Evolutionary conservation across 352 stramenopile species (phyloP).

Genomic region (Phytophthora chlamydospora): DNA sequence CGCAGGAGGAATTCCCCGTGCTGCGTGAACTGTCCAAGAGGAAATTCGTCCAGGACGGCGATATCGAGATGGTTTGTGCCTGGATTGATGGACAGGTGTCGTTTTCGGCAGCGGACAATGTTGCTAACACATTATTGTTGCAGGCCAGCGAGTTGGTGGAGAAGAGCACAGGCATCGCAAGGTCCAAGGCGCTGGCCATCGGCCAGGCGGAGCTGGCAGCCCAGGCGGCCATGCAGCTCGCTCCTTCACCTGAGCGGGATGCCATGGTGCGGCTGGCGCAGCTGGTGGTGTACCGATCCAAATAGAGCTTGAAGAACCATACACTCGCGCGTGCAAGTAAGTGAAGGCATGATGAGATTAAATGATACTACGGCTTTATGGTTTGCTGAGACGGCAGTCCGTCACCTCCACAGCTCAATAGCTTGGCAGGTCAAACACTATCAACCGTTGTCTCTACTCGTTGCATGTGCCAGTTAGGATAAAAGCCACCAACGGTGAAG

Average conservation of each 20-base stretch:
- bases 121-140: slow-evolving; percentile 14
- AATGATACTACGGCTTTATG: slow-evolving; percentile 23
- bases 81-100: neutral
- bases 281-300: slow-evolving; percentile 88
- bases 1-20: slow-evolving; percentile 93
- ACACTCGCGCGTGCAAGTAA: slow-evolving; percentile 12
- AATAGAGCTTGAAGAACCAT: slow-evolving; percentile 61
- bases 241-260: slow-evolving; percentile 82
- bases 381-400: slow-evolving; percentile 3
- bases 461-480: slow-evolving; percentile 34
- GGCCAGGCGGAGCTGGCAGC: slow-evolving; percentile 96
- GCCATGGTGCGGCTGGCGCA: slow-evolving; percentile 88
- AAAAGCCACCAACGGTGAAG: neutral
- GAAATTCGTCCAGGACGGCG: slow-evolving; percentile 92
- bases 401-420: neutral
- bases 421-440: neutral
- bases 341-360: slow-evolving; percentile 18
- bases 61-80: slow-evolving; percentile 88
- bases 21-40: slow-evolving; percentile 89
- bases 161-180: slow-evolving; percentile 91
- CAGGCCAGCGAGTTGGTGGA: slow-evolving; percentile 90
- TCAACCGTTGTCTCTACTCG: neutral
- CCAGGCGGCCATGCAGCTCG: slow-evolving; percentile 89
- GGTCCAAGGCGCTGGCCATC: slow-evolving; percentile 95
- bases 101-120: slow-evolving; percentile 1